Evolutionary conservation across 768 basidiomycete genomes (phyloP), one percentile per base, ranked within the genome.

Genomic region (Sarcodon aspratus): DNA sequence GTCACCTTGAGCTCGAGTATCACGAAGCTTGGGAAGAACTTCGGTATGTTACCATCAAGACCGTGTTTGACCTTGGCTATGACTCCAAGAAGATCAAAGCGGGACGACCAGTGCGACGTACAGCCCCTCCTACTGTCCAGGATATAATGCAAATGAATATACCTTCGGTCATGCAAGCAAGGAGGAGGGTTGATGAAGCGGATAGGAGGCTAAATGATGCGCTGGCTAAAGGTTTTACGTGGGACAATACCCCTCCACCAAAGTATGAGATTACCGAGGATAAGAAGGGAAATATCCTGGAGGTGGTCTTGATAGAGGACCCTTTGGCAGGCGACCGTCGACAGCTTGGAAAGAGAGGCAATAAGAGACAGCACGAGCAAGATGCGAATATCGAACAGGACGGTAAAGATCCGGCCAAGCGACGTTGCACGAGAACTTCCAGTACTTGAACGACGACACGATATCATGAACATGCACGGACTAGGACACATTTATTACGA

Each of bases 301-400:
- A 13, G 15, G 40, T 42, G 17, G 11, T 42, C 40, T 17, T 42
- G 40, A 42, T 42, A 9, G 40, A 42, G 27, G 40, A 42, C 13
- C 40, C 40, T 13, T 27, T 42, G 13, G 70, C 21, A 27, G 21
- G 21, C 21, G 21, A 27, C 21, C 2, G 21, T 27, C 21, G 21
- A 5, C 21, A 27, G 21, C 21, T 27, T 27, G 21, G 21, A 27
- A 27, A 27, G 21, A 27, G 21, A 27, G 21, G 21, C 5, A 3
- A 27, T 5, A 27, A 27, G 21, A 27, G 21, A 27, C 2, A 27
- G 21, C 21, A 27, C 21, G 5, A 27, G 21, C 21, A 27, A 2
- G 21, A 27, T 5, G 21, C 21, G 5, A 27, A 2, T 27, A 27
- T 5, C 21, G 21, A 27, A 27, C 21, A 27, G 21, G 21, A 27